phyloP scores from a whole-genome alignment of 495 filamentous ascomycete genomes.

The Penicillium ucsense region DNA sequence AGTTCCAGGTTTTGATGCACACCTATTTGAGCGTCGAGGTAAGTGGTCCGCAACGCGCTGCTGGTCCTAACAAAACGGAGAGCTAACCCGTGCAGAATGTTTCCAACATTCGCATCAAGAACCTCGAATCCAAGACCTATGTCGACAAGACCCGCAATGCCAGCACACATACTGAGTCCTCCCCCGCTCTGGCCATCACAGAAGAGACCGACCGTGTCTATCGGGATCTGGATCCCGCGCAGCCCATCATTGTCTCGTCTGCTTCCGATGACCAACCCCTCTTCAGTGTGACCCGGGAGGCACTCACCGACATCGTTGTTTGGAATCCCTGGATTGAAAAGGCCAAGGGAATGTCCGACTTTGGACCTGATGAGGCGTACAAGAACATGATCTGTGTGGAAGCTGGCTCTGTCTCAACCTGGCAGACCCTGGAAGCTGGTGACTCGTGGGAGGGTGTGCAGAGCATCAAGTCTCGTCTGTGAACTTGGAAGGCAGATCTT shows the following conservation, averaged over 20 bases:
- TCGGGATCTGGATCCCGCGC: conserved; percentile 48
- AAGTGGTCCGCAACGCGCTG: conserved; percentile 15
- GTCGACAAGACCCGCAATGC: conserved; percentile 68
- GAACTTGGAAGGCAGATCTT: background rate
- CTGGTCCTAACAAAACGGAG: background rate
- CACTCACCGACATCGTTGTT: conserved; percentile 75
- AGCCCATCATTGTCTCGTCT: conserved; percentile 43
- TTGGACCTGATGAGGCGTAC: conserved; percentile 79
- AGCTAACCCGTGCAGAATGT: conserved; percentile 53
- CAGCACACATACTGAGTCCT: conserved; percentile 46
- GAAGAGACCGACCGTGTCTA: conserved; percentile 81
- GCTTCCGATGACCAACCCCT: conserved; percentile 48
- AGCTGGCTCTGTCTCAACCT: conserved; percentile 70
- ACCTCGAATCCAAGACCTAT: conserved; percentile 65
- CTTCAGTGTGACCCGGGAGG: conserved; percentile 69
- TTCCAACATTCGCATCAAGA: conserved; percentile 52
- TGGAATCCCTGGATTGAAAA: conserved; percentile 97
- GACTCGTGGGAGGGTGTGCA: conserved; percentile 88
- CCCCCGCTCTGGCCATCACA: conserved; percentile 45
- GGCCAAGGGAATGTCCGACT: conserved; percentile 72
- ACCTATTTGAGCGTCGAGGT: conserved; percentile 79
- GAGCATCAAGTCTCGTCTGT: conserved; percentile 46
- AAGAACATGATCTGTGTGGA: conserved; percentile 92
- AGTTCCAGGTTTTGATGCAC: conserved; percentile 87
- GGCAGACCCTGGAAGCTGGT: conserved; percentile 74